phyloP scores from a whole-genome alignment of 345 rosid genomes.

The Nasturtium officinale region DNA sequence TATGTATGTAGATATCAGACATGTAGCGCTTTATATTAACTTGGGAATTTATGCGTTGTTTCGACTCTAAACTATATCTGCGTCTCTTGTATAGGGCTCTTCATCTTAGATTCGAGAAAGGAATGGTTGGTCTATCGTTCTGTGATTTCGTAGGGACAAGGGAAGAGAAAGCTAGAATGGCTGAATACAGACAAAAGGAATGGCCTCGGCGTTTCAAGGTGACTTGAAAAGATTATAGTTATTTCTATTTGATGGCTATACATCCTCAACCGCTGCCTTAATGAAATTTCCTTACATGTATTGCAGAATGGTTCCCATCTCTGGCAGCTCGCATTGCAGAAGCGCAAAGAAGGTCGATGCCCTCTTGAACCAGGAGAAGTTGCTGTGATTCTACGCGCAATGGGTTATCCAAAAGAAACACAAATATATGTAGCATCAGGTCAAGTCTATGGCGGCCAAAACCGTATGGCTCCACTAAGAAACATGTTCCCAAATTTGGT shows the following conservation, averaged over 20 bases:
- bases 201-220: conserved; percentile 99
- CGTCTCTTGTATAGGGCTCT: conserved; percentile 75
- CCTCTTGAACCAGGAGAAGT: conserved; percentile 99
- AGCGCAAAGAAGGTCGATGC: conserved; percentile 98
- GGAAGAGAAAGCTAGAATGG: conserved; percentile 96
- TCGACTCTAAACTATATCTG: conserved; percentile 14
- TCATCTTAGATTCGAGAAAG: conserved; percentile 99
- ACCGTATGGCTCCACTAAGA: conserved; percentile 97
- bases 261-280: not conserved
- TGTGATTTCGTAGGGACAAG: conserved; percentile 98
- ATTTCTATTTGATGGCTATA: conserved; percentile 9
- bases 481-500: conserved; percentile 99
- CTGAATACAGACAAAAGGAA: conserved; percentile 90
- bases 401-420: conserved; percentile 99
- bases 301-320: conserved; percentile 98
- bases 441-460: conserved; percentile 97
- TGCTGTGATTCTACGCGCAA: conserved; percentile 93
- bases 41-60: not conserved
- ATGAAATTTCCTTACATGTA: not conserved
- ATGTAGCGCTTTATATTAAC: conserved; percentile 31
- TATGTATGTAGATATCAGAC: conserved; percentile 59
- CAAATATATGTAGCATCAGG: conserved; percentile 99
- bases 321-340: conserved; percentile 92
- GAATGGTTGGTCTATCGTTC: conserved; percentile 97
- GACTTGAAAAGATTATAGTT: not conserved